phyloP scores from a whole-genome alignment of 2,329 filamentous ascomycete genomes.

The Dendrostoma leiphaemia region DNA sequence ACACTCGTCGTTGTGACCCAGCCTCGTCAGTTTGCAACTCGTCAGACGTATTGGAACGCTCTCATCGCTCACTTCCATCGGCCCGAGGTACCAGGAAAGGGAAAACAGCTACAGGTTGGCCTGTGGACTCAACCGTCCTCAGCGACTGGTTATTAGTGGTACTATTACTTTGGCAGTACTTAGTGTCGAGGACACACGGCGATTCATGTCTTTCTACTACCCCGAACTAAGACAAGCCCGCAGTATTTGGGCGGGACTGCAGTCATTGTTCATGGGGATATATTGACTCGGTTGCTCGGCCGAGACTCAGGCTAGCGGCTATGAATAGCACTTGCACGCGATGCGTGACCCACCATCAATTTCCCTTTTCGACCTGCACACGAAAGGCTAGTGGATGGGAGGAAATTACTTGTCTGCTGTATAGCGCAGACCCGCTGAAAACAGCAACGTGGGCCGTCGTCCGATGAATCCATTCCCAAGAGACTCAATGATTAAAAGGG shows the following conservation, averaged over 20 bases:
- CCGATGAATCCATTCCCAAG: not conserved
- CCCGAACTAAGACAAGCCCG: too few species aligned
- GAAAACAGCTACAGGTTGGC: not conserved
- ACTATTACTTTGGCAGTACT: too few species aligned
- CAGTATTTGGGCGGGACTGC: too few species aligned
- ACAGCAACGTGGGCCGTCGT: not conserved
- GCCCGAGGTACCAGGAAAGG: not conserved
- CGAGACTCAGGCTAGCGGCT: not conserved
- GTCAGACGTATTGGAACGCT: not conserved
- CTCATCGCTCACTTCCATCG: not conserved
- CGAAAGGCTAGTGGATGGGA: not conserved
- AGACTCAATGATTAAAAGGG: not conserved
- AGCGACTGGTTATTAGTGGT: not conserved
- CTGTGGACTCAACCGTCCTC: not conserved
- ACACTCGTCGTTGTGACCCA: not conserved
- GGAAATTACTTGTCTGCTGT: not conserved
- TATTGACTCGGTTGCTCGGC: too few species aligned
- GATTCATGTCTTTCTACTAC: too few species aligned
- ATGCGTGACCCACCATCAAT: not conserved
- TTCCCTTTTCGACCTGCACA: not conserved
- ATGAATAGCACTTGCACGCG: not conserved
- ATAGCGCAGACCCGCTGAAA: not conserved
- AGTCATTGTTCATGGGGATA: too few species aligned
- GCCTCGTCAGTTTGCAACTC: not conserved
- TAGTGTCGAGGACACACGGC: too few species aligned